Conservation (phyloP, 441 rosid genomes). For the Mallotus repandus region DNA sequence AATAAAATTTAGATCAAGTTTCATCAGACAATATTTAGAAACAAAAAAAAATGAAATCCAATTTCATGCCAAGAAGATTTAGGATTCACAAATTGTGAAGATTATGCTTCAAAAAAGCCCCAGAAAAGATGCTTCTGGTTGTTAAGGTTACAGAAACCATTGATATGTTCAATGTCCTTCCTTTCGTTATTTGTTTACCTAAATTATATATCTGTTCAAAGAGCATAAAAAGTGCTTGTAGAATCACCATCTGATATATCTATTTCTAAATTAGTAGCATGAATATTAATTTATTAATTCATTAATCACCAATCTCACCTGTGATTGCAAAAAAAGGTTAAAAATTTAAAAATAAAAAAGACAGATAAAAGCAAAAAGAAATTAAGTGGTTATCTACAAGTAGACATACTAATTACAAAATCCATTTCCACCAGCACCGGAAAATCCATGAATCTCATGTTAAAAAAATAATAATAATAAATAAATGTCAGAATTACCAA, state of each 20-base stretch:
- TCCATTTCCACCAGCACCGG: background rate
- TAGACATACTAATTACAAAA: background rate
- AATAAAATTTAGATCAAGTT: background rate
- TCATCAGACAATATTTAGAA: background rate
- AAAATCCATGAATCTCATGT: slow-evolving; percentile 4
- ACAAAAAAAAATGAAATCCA: background rate
- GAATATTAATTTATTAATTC: background rate
- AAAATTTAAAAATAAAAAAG: background rate
- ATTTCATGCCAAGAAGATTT: background rate
- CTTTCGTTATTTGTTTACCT: background rate
- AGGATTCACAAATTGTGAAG: background rate
- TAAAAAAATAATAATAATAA: background rate
- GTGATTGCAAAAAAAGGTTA: background rate
- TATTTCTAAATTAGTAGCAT: background rate
- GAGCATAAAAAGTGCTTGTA: background rate
- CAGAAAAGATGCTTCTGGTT: background rate
- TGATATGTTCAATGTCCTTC: background rate
- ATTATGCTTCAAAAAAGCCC: slow-evolving; percentile 1
- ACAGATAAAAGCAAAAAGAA: too few relatives aligned
- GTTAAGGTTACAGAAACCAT: background rate
- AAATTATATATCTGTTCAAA: background rate
- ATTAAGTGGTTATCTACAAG: background rate
- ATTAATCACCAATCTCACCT: background rate
- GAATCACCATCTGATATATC: background rate
- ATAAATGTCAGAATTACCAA: slow-evolving; percentile 21